A percentile compares a stretch with the other conserved stretches of the same genome.
Evolutionary conservation across 352 stramenopile genomes (phyloP).

Genomic region (Phytophthora multivora): DNA sequence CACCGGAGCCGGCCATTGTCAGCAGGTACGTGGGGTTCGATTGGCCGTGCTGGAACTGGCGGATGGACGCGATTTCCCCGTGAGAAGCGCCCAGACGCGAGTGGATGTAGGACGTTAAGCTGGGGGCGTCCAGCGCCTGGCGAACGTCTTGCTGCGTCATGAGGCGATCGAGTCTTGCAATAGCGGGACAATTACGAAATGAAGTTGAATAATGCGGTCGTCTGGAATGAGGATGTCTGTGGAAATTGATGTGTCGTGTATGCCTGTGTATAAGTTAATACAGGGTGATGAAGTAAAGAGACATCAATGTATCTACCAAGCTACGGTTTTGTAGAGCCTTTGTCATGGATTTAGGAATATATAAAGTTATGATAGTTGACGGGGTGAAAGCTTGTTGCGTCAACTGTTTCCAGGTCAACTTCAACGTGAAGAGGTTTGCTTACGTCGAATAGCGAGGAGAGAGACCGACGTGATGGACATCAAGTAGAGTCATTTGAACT

Average conservation of each 20-base stretch:
- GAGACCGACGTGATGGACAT: conserved; percentile 12
- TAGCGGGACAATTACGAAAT: conserved; percentile 19
- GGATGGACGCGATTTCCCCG: conserved; percentile 58
- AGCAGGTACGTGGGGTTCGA: conserved; percentile 90
- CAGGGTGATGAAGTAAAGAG: not conserved
- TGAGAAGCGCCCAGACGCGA: conserved; percentile 53
- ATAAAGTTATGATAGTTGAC: not conserved
- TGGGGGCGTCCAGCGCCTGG: conserved; percentile 53
- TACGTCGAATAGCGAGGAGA: conserved; percentile 18
- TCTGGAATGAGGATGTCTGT: not conserved
- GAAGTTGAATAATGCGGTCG: conserved; percentile 1
- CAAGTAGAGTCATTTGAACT: conserved; percentile 1
- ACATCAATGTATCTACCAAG: no score
- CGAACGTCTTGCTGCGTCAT: conserved; percentile 63
- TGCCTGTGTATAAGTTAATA: not conserved
- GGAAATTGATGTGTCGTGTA: not conserved
- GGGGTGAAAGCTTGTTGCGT: conserved; percentile 12
- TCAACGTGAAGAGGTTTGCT: conserved; percentile 22
- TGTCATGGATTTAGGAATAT: not conserved
- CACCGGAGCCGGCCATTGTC: conserved; percentile 52
- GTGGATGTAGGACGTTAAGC: conserved; percentile 58
- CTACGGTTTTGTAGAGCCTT: not conserved
- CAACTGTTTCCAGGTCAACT: conserved; percentile 23
- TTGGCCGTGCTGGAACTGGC: conserved; percentile 87
- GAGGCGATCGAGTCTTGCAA: not conserved